Percentiles rank a stretch among this genome's conserved stretches.
Evolutionary conservation across 2,329 filamentous ascomycete genomes (phyloP).

Genomic region (Cadophora malorum): DNA sequence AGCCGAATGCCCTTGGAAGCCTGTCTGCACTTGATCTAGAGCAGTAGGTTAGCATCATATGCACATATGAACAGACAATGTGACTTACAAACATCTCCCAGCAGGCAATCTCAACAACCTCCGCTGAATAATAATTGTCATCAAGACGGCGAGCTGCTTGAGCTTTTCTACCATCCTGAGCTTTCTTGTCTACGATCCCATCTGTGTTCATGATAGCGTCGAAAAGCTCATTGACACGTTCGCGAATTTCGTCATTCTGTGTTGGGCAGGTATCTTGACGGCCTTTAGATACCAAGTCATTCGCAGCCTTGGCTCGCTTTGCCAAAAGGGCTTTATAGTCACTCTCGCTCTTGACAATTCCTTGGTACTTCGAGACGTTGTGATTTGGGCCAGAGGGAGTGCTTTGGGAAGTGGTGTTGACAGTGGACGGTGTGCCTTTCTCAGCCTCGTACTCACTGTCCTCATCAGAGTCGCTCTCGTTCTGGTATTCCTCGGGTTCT

Average conservation of each 20-base stretch:
- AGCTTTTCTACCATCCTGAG: conserved; percentile 24
- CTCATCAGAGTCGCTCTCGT: background rate
- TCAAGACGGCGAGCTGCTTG: conserved; percentile 33
- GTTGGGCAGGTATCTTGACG: background rate
- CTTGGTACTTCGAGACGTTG: background rate
- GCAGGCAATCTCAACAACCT: conserved; percentile 29
- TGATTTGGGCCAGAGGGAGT: background rate
- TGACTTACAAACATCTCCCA: conserved; percentile 37
- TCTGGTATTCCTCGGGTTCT: background rate
- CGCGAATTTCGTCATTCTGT: background rate
- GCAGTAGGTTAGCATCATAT: background rate
- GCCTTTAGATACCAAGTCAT: background rate
- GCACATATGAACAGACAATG: background rate
- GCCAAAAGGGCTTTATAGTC: background rate
- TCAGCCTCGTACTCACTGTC: background rate
- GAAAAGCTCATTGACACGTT: conserved; percentile 27
- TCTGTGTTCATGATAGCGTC: conserved; percentile 31
- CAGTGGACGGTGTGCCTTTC: too few relatives aligned
- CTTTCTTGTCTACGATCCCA: conserved; percentile 34
- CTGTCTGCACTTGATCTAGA: conserved; percentile 24
- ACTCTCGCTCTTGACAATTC: background rate
- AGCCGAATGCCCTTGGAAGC: conserved; percentile 25
- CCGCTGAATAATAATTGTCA: conserved; percentile 21
- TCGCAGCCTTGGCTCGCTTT: background rate
- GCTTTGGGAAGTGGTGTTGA: background rate